A percentile compares a stretch with the other conserved stretches of the same genome.
These are phyloP conservation scores for Limnanthes douglasii DNA, from an alignment of 345 rosid species.

Conservation along the genomic window DNA sequence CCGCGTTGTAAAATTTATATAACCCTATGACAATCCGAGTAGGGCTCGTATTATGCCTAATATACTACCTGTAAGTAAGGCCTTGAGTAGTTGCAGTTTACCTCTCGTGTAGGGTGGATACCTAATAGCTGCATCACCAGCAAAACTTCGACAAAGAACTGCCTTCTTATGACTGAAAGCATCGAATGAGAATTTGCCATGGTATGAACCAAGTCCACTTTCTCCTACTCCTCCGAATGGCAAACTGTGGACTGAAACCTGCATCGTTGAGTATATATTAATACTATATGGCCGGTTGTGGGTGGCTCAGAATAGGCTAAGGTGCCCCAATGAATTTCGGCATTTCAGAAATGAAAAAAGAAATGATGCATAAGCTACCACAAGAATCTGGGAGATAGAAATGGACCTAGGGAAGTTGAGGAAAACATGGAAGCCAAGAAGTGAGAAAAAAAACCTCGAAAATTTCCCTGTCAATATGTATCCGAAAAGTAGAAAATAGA, in stretches of 20 bases:
- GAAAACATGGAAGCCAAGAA: too few relatives aligned
- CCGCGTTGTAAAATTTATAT: neutral
- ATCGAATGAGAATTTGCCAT: constrained; percentile 91
- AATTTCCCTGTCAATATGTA: too few relatives aligned
- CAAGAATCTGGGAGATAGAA: too few relatives aligned
- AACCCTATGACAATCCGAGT: constrained; percentile 22
- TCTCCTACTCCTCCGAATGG: constrained; percentile 98
- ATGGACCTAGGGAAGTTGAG: too few relatives aligned
- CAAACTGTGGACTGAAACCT: constrained; percentile 49
- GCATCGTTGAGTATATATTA: constrained; percentile 9
- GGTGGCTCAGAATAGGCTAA: too few relatives aligned
- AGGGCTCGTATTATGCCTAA: constrained; percentile 34
- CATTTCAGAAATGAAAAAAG: neutral
- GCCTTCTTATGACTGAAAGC: constrained; percentile 95
- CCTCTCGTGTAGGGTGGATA: constrained; percentile 66
- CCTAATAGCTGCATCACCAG: constrained; percentile 45
- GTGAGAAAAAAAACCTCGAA: too few relatives aligned
- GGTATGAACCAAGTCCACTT: constrained; percentile 88
- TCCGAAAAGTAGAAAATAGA: too few relatives aligned
- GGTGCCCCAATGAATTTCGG: neutral
- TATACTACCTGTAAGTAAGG: constrained; percentile 33
- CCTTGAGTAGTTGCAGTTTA: constrained; percentile 53
- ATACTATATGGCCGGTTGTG: too few relatives aligned
- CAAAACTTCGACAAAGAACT: constrained; percentile 50
- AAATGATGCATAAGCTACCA: neutral